These are phyloP conservation scores for Delphinella strobiligena DNA, from an alignment of 2,329 filamentous ascomycete genomes.

Conservation along the genomic window DNA sequence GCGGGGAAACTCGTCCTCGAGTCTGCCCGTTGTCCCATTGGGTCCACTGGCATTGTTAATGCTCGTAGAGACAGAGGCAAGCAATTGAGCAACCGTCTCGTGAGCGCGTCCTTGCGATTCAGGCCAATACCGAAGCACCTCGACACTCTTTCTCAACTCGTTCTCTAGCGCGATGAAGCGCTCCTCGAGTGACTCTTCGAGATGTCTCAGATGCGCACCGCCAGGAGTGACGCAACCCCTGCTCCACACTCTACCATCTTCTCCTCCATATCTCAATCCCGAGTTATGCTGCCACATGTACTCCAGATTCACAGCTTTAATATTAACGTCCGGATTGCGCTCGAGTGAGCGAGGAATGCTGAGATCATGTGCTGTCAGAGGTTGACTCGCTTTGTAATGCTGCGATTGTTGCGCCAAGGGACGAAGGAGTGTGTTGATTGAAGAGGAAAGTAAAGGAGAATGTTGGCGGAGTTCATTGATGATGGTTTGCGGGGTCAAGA, in stretches of 20 bases:
- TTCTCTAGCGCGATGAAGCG: conserved; percentile 59
- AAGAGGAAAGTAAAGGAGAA: conserved; percentile 7
- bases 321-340: conserved; percentile 20
- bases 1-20: conserved; percentile 12
- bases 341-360: conserved; percentile 8
- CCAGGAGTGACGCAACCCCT: conserved; percentile 64
- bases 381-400: conserved; percentile 18
- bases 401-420: conserved; percentile 14
- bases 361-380: conserved; percentile 9
- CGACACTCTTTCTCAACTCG: conserved; percentile 32
- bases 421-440: conserved; percentile 22
- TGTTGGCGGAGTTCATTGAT: conserved; percentile 17
- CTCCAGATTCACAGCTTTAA: conserved; percentile 28
- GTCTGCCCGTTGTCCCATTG: neutral
- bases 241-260: conserved; percentile 30
- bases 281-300: conserved; percentile 44
- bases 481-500: conserved; percentile 19
- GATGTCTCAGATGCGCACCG: conserved; percentile 62
- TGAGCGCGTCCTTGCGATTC: conserved; percentile 2
- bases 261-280: conserved; percentile 30
- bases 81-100: neutral
- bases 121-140: conserved; percentile 17
- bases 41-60: conserved; percentile 11
- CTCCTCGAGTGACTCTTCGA: conserved; percentile 57
- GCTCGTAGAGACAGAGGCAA: conserved; percentile 11